phyloP scores from a whole-genome alignment of 345 rosid species.

The Salix viminalis region DNA sequence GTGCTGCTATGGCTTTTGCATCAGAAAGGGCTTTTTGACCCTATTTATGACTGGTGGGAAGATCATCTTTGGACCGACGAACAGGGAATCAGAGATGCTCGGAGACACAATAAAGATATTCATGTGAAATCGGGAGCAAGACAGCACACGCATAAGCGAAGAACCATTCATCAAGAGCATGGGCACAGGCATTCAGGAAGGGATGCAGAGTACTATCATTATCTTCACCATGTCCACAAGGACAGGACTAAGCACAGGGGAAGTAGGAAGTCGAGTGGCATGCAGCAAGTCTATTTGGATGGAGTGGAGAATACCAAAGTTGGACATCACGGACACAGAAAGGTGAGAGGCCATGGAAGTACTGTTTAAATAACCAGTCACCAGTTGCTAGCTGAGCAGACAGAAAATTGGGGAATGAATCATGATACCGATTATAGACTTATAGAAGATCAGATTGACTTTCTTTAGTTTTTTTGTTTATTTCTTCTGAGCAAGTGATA shows the following conservation, averaged over 20 bases:
- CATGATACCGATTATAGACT: not conserved
- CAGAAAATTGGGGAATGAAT: not conserved
- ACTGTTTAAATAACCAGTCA: conserved; percentile 8
- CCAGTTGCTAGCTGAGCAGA: conserved; percentile 4
- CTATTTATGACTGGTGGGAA: conserved; percentile 80
- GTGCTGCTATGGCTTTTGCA: conserved; percentile 82
- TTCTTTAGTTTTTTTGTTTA: not conserved
- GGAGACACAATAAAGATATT: conserved; percentile 22
- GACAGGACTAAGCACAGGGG: conserved; percentile 36
- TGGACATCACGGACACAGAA: conserved; percentile 27
- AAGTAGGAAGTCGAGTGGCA: conserved; percentile 32
- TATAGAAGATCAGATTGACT: too few relatives aligned
- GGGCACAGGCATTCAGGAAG: conserved; percentile 38
- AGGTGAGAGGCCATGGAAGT: conserved; percentile 19
- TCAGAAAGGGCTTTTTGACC: conserved; percentile 83
- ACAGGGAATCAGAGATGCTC: conserved; percentile 14
- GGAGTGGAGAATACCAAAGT: conserved; percentile 26
- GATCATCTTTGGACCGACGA: conserved; percentile 41
- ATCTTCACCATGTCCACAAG: conserved; percentile 31
- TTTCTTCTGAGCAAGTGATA: not conserved
- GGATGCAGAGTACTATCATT: conserved; percentile 16
- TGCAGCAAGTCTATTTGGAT: conserved; percentile 27
- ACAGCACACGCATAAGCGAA: conserved; percentile 41
- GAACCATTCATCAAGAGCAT: conserved; percentile 32
- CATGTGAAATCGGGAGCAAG: conserved; percentile 29